Evolutionary conservation across 139 green algal genomes (phyloP).

Genomic region (Parachlorella kessleri): DNA sequence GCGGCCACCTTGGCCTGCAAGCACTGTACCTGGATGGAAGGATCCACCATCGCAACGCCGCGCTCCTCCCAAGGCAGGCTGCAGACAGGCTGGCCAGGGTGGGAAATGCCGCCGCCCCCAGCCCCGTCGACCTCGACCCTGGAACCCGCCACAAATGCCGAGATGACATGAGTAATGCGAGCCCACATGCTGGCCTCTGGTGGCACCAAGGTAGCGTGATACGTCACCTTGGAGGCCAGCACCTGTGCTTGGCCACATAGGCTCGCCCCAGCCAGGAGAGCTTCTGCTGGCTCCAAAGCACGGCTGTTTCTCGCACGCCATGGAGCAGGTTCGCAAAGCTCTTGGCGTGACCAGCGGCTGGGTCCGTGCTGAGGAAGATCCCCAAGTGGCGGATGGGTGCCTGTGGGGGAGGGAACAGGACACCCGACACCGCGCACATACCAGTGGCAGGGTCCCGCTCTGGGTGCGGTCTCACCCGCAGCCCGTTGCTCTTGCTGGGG

Average conservation of each 20-base stretch:
- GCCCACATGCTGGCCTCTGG: background rate
- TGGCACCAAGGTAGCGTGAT: background rate
- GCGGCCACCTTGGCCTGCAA: background rate
- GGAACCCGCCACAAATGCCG: background rate
- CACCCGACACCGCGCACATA: background rate
- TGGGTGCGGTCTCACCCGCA: background rate
- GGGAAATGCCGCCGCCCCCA: background rate
- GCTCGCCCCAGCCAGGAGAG: background rate
- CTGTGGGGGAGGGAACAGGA: background rate
- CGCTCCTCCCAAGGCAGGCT: background rate
- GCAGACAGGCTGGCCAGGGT: background rate
- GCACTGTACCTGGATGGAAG: background rate
- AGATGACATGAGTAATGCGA: background rate
- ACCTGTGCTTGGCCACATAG: background rate
- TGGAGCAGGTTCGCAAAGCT: background rate
- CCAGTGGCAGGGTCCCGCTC: background rate
- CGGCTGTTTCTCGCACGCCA: background rate
- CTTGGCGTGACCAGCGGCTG: background rate
- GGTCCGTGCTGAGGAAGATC: background rate
- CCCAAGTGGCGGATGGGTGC: background rate
- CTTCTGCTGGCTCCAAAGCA: background rate
- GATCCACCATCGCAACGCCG: background rate
- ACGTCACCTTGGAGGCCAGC: background rate
- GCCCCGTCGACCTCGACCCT: background rate
- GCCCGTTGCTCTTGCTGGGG: background rate